A percentile compares a stretch with the other conserved stretches of the same genome.
These are phyloP conservation scores for Daldinia grandis DNA, from an alignment of 495 filamentous ascomycete species.

Conservation along the genomic window DNA sequence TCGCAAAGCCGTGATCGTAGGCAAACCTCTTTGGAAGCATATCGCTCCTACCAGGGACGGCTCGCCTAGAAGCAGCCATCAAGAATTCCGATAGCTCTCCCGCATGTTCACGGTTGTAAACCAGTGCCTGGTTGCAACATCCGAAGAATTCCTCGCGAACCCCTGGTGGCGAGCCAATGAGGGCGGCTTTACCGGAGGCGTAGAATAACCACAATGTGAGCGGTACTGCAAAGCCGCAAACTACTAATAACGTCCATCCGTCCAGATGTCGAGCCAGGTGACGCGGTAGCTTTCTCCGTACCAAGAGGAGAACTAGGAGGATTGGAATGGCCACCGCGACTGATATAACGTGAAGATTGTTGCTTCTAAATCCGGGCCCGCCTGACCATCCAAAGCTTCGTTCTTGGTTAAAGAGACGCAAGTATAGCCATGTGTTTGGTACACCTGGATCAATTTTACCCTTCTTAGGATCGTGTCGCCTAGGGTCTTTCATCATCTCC, in stretches of 20 bases:
- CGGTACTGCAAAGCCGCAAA: constrained; percentile 50
- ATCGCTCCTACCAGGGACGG: constrained; percentile 36
- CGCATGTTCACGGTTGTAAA: constrained; percentile 54
- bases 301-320: constrained; percentile 26
- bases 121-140: constrained; percentile 58
- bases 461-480: constrained; percentile 24
- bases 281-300: constrained; percentile 30
- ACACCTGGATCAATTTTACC: constrained; percentile 32
- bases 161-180: constrained; percentile 52
- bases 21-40: constrained; percentile 47
- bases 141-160: constrained; percentile 52
- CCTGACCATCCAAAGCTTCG: constrained; percentile 51
- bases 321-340: constrained; percentile 34
- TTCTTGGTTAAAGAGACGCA: constrained; percentile 61
- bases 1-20: constrained; percentile 43
- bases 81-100: constrained; percentile 43
- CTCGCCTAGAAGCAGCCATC: constrained; percentile 25
- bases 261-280: constrained; percentile 45
- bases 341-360: constrained; percentile 53
- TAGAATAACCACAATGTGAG: constrained; percentile 53
- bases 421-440: constrained; percentile 55
- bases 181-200: constrained; percentile 57
- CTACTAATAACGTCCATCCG: constrained; percentile 48
- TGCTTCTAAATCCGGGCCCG: constrained; percentile 49
- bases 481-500: constrained; percentile 41